Base-by-base conservation (phyloP, 164 flowering plant genomes). In the Amborella trichopoda region DNA sequence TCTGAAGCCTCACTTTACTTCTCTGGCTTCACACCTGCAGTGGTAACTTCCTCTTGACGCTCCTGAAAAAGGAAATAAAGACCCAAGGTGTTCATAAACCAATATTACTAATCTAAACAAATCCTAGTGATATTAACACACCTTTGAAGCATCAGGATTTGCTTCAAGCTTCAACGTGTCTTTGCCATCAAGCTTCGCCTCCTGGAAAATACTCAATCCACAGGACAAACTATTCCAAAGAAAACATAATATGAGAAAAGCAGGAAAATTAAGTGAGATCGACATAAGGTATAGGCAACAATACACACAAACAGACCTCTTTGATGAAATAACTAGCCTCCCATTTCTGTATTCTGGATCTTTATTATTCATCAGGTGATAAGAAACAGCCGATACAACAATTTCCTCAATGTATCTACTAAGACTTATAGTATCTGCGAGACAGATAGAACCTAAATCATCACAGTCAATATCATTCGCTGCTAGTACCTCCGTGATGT, bases 401-500 rank as follows among this genome's bases (percentile, higher is more conserved):
- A 91, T 74, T 72, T 91, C 99, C 66, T 91, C 90, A 23, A 91
- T 82, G 53, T 77, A 75, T 38, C 76, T 70, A 59, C 98, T 59
- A 5, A 91, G 74, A 58, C 63, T 68, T 67, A 71, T 50, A 6
- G 94, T 77, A 59, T 91, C 99, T 17, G 62, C 67, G 41, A 72
- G 22, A 53, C 83, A 74, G 53, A 87, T 63, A 9, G 95, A 75
- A 45, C 71, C 85, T 18, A 91, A 71, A 67, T 91, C 96, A 51
- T 84, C 86, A 64, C 99, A 87, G 23, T 76, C 87, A 37, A 91
- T 67, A 62, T 91, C 96, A 62, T 84, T 91, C 1, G 77, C 72
- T 0, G 86, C 74, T 47, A 87, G 85, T 13, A 91, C 94, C 69
- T 91, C 99, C 37, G 37, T 61, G 16, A 91, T 82, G 59, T 87